Conservation (phyloP, 495 filamentous ascomycete species). For the Neurospora sp. region DNA sequence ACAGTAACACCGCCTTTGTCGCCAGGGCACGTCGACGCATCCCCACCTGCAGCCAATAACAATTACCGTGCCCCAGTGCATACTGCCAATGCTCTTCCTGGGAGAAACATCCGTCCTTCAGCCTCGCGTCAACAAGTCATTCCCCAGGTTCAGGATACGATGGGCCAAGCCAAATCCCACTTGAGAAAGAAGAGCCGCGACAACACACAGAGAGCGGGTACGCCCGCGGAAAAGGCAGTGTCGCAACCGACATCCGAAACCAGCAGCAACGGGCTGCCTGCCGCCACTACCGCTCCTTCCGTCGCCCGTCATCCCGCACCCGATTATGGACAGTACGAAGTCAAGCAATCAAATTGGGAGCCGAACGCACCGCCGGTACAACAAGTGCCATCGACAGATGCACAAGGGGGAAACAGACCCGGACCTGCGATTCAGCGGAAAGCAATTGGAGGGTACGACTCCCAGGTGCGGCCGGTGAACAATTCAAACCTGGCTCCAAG, state of each 20-base stretch:
- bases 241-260: not conserved
- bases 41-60: conserved; percentile 1
- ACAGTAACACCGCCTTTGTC: conserved; percentile 6
- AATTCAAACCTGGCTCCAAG: conserved; percentile 6
- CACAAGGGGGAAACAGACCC: conserved; percentile 4
- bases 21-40: not conserved
- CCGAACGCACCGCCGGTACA: conserved; percentile 18
- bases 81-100: conserved; percentile 17
- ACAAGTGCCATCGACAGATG: conserved; percentile 22
- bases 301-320: conserved; percentile 13
- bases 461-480: conserved; percentile 7
- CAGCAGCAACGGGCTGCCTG: conserved; percentile 7
- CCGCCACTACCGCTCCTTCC: conserved; percentile 4
- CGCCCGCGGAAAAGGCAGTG: not conserved
- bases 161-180: conserved; percentile 20
- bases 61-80: conserved; percentile 7
- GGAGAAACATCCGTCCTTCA: conserved; percentile 23
- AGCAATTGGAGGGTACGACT: conserved; percentile 1
- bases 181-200: conserved; percentile 7
- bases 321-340: conserved; percentile 17
- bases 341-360: conserved; percentile 8
- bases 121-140: conserved; percentile 11
- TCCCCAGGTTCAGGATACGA: conserved; percentile 9
- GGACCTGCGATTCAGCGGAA: conserved; percentile 3
- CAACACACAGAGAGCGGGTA: not conserved